Evolutionary conservation across 805 yeast genomes (phyloP).

Genomic region (Wickerhamiella occidentalis): DNA sequence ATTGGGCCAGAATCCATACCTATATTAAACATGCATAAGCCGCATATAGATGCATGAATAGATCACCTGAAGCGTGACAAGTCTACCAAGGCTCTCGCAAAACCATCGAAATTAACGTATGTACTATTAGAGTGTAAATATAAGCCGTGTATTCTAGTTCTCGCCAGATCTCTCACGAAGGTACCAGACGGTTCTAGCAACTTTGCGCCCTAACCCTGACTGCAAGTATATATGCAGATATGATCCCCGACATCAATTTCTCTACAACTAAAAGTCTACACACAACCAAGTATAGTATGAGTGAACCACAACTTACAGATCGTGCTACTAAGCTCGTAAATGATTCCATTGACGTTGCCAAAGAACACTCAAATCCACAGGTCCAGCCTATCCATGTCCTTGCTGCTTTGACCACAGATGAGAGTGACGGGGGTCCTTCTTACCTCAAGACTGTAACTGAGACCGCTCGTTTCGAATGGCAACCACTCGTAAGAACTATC

Average conservation of each 20-base stretch:
- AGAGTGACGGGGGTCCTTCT: constrained; percentile 39
- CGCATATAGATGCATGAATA: background rate
- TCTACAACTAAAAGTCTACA: background rate
- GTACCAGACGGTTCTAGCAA: constrained; percentile 5
- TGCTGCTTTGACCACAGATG: constrained; percentile 76
- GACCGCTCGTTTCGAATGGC: constrained; percentile 82
- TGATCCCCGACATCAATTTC: background rate
- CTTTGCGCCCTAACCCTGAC: constrained; percentile 9
- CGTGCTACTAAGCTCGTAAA: constrained; percentile 76
- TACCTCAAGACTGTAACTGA: constrained; percentile 75
- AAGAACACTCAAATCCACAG: constrained; percentile 73
- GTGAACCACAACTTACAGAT: constrained; percentile 58
- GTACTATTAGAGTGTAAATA: background rate
- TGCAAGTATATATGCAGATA: constrained; percentile 7
- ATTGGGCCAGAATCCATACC: constrained; percentile 7
- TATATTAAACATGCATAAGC: background rate
- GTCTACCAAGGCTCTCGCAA: background rate
- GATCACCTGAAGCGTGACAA: background rate
- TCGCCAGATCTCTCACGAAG: background rate
- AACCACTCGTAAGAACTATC: constrained; percentile 61
- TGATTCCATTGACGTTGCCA: constrained; percentile 68
- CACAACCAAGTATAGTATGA: constrained; percentile 8
- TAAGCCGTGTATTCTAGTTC: background rate
- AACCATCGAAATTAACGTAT: background rate
- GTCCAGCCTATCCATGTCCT: constrained; percentile 78